Evolutionary conservation across 176 grass and related monocot species (phyloP).

Genomic region (Rhynchospora tenuis): DNA sequence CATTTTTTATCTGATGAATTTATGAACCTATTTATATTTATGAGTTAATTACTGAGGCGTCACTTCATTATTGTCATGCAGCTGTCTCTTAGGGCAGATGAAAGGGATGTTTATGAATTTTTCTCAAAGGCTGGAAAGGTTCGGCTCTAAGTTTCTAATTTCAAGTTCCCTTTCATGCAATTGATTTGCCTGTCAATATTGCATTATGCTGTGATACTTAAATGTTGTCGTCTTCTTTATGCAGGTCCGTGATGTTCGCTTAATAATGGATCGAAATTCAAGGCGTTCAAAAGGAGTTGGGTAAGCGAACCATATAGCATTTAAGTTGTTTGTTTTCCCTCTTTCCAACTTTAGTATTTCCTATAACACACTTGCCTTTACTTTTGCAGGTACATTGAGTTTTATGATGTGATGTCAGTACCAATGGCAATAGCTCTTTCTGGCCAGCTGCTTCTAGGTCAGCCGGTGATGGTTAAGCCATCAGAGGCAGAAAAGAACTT

Average conservation of each 20-base stretch:
- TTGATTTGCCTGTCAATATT: neutral
- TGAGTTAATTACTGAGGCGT: slow-evolving; percentile 13
- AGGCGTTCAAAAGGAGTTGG: slow-evolving; percentile 98
- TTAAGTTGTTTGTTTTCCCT: neutral
- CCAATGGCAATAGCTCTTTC: slow-evolving; percentile 96
- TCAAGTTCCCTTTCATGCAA: neutral
- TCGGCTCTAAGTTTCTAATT: neutral
- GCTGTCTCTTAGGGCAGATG: slow-evolving; percentile 92
- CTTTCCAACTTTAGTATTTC: neutral
- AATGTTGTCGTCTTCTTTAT: slow-evolving; percentile 14
- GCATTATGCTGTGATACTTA: neutral
- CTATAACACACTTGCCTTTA: neutral
- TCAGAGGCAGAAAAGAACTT: slow-evolving; percentile 99
- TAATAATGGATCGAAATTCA: slow-evolving; percentile 97
- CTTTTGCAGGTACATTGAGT: slow-evolving; percentile 86
- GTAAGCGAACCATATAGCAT: slow-evolving; percentile 40
- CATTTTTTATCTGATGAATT: slow-evolving; percentile 14
- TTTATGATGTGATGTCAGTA: slow-evolving; percentile 96
- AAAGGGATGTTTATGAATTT: slow-evolving; percentile 97
- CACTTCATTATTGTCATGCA: slow-evolving; percentile 26
- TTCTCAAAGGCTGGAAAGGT: slow-evolving; percentile 98
- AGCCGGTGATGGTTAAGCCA: slow-evolving; percentile 86
- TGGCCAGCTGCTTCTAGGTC: slow-evolving; percentile 72
- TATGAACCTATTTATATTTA: neutral
- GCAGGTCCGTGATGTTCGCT: slow-evolving; percentile 96